These are phyloP conservation scores for Symbiodinium natans DNA, from an alignment of 73 alveolate genomes.

Conservation along the genomic window DNA sequence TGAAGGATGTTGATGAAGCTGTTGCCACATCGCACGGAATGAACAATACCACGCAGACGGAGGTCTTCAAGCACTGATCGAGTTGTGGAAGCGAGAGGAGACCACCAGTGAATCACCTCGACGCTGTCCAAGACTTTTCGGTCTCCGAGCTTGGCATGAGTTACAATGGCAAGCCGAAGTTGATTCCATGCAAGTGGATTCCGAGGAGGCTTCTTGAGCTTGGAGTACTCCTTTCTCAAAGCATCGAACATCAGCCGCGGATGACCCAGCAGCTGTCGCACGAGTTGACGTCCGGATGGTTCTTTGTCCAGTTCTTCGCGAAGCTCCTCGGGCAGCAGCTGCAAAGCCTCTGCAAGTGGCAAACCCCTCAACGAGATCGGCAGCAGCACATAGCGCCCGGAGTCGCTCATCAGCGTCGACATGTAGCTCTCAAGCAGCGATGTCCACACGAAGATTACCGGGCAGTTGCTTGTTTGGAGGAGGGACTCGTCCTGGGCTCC, in stretches of 20 bases:
- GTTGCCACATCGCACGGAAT: not conserved
- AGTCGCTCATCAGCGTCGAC: not conserved
- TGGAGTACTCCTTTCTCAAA: not conserved
- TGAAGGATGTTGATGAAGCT: not conserved
- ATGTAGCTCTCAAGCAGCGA: not conserved
- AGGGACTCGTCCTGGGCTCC: not conserved
- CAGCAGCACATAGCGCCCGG: not conserved
- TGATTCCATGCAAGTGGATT: not conserved
- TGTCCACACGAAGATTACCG: not conserved
- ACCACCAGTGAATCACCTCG: constrained; percentile 1
- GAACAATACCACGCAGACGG: not conserved
- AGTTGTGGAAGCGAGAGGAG: not conserved
- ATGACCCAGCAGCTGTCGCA: too few species aligned
- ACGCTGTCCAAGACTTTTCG: not conserved
- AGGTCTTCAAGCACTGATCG: not conserved
- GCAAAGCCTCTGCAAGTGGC: not conserved
- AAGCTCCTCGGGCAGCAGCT: not conserved
- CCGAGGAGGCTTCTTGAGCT: not conserved
- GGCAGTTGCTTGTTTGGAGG: not conserved
- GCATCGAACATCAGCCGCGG: not conserved
- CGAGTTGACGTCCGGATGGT: not conserved
- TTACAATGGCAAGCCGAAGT: not conserved
- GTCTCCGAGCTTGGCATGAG: not conserved
- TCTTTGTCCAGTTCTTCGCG: not conserved
- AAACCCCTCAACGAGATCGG: not conserved